Evolutionary conservation across 2,329 filamentous ascomycete species (phyloP), one percentile per base, ranked within the genome.

Genomic region (Eutypa lata): DNA sequence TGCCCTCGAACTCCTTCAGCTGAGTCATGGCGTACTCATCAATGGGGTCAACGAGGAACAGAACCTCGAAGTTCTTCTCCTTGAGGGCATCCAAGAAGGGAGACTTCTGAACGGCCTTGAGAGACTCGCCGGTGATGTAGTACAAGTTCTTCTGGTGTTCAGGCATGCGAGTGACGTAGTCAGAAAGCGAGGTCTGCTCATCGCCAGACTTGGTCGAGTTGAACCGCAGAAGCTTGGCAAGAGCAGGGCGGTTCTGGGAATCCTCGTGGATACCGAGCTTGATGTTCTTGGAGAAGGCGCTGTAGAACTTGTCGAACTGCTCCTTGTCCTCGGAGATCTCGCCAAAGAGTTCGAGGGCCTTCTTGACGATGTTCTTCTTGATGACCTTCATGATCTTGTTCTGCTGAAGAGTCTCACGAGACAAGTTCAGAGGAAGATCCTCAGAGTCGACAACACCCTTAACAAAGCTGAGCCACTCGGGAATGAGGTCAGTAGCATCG

Each of bases 321-420:
- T 99, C 94, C 80, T 96, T 96, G 80, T 99, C 94, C 84, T 99
- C 94, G 55, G 94, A 88, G 61, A 99, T 99, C 84, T 99, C 94
- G 70, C 87, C 86, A 89, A 99, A 99, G 75, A 99, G 91, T 84
- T 99, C 94, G 63, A 99, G 91, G 62, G 91, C 90, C 90, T 99
- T 99, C 92, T 97, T 99, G 84, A 99, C 92, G 63, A 99, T 96
- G 88, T 99, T 99, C 91, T 99, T 99, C 88, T 95, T 96, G 86
- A 97, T 97, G 77, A 97, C 94, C 89, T 97, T 97, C 94, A 97
- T 97, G 84, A 99, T 99, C 91, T 97, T 97, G 90, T 97, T 99
- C 85, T 97, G 94, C 82, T 99, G 94, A 48, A 99, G 91, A 54
- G 93, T 97, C 88, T 99, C 94, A 89, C 94, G 94, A 71, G 94